A percentile compares a stretch with the other conserved stretches of the same genome.
Evolutionary conservation across 805 yeast genomes (phyloP).

Genomic region (Dipodascus albidus): DNA sequence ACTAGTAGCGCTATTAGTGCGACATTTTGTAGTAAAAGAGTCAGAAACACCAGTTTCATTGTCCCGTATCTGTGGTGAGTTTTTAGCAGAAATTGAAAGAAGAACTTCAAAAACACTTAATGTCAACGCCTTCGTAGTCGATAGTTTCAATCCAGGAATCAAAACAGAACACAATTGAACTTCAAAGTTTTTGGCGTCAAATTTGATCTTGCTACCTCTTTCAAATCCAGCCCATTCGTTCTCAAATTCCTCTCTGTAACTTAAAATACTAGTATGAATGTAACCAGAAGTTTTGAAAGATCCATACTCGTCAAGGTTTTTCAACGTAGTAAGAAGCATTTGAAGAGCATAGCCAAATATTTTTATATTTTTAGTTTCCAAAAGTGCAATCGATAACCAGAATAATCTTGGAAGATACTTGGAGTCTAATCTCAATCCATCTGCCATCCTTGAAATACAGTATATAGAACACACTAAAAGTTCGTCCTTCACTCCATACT

Average conservation of each 20-base stretch:
- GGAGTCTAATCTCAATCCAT: constrained; percentile 37
- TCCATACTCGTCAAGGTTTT: constrained; percentile 15
- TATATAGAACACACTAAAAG: constrained; percentile 31
- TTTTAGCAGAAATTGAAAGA: constrained; percentile 10
- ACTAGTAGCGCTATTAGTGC: constrained; percentile 6
- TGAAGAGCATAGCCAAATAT: constrained; percentile 15
- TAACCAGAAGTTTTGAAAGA: constrained; percentile 9
- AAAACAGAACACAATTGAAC: constrained; percentile 16
- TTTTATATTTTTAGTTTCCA: constrained; percentile 8
- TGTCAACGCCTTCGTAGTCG: constrained; percentile 11
- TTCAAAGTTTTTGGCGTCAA: constrained; percentile 15
- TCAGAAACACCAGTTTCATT: constrained; percentile 16
- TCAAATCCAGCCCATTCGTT: constrained; percentile 11
- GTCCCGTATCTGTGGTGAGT: constrained; percentile 15
- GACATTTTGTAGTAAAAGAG: constrained; percentile 12
- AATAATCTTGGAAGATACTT: constrained; percentile 36
- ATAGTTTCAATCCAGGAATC: constrained; percentile 15
- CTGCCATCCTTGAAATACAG: constrained; percentile 36
- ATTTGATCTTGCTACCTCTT: constrained; percentile 8
- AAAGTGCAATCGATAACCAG: constrained; percentile 30
- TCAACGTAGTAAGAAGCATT: constrained; percentile 12
- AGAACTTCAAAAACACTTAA: constrained; percentile 1
- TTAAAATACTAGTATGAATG: constrained; percentile 4
- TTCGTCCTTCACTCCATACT: constrained; percentile 26
- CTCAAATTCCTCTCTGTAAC: constrained; percentile 8